phyloP scores from a whole-genome alignment of 129 eudicot species.

The Saussurea involucrata region DNA sequence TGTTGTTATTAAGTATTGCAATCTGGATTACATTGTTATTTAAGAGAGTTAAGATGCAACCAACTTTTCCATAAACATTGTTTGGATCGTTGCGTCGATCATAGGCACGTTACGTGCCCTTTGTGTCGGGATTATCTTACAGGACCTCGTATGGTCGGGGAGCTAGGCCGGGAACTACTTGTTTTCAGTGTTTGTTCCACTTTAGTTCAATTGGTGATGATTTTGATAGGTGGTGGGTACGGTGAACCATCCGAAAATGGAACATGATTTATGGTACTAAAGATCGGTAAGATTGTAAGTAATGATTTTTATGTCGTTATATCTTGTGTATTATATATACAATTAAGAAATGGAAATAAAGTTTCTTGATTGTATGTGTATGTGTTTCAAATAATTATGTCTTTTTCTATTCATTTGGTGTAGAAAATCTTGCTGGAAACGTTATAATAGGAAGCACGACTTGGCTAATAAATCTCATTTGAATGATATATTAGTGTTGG shows the following conservation, averaged over 20 bases:
- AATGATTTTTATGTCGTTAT: background rate
- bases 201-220: background rate
- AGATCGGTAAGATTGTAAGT: background rate
- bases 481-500: too few relatives aligned
- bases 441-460: too few relatives aligned
- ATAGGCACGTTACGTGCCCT: slow-evolving; percentile 22
- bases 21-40: too few relatives aligned
- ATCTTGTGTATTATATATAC: too few relatives aligned
- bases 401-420: too few relatives aligned
- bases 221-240: background rate
- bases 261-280: background rate
- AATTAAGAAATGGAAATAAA: too few relatives aligned
- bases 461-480: too few relatives aligned
- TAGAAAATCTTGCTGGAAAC: too few relatives aligned
- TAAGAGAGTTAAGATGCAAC: slow-evolving; percentile 19
- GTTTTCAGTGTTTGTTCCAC: background rate
- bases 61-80: slow-evolving; percentile 32
- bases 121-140: slow-evolving; percentile 24
- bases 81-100: slow-evolving; percentile 23
- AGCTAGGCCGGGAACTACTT: background rate
- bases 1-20: too few relatives aligned
- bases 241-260: background rate
- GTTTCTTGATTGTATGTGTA: too few relatives aligned
- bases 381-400: too few relatives aligned
- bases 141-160: background rate